These are phyloP conservation scores for Aspergillus incahuasiensis DNA, from an alignment of 495 filamentous ascomycete genomes.

Conservation along the genomic window DNA sequence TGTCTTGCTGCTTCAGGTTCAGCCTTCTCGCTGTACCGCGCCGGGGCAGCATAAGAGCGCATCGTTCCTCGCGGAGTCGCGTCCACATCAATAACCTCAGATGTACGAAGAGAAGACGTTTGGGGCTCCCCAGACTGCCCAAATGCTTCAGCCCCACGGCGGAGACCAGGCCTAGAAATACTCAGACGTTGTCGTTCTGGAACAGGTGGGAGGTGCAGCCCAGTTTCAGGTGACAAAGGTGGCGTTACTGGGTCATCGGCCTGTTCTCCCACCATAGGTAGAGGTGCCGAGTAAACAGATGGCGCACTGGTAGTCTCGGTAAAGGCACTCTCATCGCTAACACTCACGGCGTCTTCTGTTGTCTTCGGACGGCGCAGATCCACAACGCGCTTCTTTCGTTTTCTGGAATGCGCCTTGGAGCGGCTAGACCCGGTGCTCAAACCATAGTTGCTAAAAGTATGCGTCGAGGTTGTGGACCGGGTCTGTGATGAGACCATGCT, in stretches of 20 bases:
- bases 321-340: constrained; percentile 46
- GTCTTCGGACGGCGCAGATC: constrained; percentile 69
- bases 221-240: constrained; percentile 33
- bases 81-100: constrained; percentile 30
- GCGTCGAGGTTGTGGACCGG: constrained; percentile 29
- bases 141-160: constrained; percentile 12
- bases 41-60: constrained; percentile 13
- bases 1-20: constrained; percentile 29
- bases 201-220: constrained; percentile 31
- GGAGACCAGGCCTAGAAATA: constrained; percentile 23
- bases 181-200: constrained; percentile 38
- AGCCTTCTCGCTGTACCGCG: constrained; percentile 24
- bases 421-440: constrained; percentile 60
- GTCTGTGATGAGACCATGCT: constrained; percentile 40
- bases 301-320: constrained; percentile 37
- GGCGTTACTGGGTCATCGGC: constrained; percentile 46
- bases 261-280: constrained; percentile 37
- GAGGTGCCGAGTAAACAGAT: constrained; percentile 41
- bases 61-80: constrained; percentile 34
- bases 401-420: constrained; percentile 62
- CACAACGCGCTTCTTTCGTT: constrained; percentile 90
- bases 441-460: constrained; percentile 47
- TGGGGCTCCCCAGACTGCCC: constrained; percentile 21
- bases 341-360: constrained; percentile 51
- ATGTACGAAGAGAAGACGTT: constrained; percentile 24